Percentiles rank a stretch among this genome's conserved stretches.
These are phyloP conservation scores for Coemansia reversa DNA, from an alignment of 192 early-diverging fungal species.

Conservation along the genomic window DNA sequence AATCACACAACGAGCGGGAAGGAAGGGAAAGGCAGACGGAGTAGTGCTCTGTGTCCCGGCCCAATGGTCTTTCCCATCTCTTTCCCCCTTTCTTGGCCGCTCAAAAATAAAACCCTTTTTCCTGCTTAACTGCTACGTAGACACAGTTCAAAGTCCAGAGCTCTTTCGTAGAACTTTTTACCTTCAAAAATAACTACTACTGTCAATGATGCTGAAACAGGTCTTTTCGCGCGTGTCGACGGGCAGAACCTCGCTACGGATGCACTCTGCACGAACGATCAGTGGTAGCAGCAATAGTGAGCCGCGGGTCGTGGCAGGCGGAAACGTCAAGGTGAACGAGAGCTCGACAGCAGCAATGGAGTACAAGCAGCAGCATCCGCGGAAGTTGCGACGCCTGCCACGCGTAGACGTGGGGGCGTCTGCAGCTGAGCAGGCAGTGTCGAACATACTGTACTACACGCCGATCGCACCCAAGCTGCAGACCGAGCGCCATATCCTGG, in stretches of 20 bases:
- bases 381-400: conserved; percentile 48
- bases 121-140: neutral
- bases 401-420: conserved; percentile 56
- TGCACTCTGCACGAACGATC: conserved; percentile 12
- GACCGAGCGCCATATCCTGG: conserved; percentile 76
- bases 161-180: neutral
- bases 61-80: neutral
- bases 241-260: neutral
- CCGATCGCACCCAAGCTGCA: conserved; percentile 71
- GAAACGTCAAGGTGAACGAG: conserved; percentile 43
- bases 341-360: conserved; percentile 51
- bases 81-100: neutral
- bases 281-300: conserved; percentile 18
- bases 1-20: neutral
- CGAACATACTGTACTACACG: conserved; percentile 95
- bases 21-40: neutral
- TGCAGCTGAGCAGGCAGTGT: conserved; percentile 91
- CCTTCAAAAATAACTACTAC: neutral
- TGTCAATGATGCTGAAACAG: neutral
- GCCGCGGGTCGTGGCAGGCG: conserved; percentile 5
- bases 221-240: neutral
- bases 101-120: conserved; percentile 1
- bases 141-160: neutral
- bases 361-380: conserved; percentile 56
- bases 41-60: neutral